A percentile compares a stretch with the other conserved stretches of the same genome.
Evolutionary conservation across 176 grass and related monocot genomes (phyloP).

Genomic region (Tuctoria greenei): DNA sequence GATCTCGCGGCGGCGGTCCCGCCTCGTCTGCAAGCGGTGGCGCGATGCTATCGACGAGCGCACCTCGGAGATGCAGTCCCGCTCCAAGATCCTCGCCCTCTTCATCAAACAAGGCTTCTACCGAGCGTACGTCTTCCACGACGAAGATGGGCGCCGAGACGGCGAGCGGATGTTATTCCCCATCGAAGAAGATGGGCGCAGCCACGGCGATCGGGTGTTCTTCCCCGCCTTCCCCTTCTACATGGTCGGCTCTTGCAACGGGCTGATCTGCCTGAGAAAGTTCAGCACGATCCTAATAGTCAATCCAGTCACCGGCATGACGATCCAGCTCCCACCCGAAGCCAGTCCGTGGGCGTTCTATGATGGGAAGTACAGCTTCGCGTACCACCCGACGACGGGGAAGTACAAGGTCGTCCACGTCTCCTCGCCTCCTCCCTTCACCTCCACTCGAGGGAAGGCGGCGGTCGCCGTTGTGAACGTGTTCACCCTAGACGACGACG

Average conservation of each 20-base stretch:
- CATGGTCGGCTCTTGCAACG: too few relatives aligned
- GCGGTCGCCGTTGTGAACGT: neutral
- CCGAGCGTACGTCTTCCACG: neutral
- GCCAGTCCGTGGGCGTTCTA: too few relatives aligned
- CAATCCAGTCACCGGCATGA: too few relatives aligned
- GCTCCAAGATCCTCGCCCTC: neutral
- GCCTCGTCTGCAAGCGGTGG: neutral
- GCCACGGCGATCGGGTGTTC: too few relatives aligned
- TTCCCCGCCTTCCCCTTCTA: too few relatives aligned
- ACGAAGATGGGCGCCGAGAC: too few relatives aligned
- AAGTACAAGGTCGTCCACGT: conserved; percentile 14
- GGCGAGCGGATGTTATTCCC: too few relatives aligned
- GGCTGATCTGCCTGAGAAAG: too few relatives aligned
- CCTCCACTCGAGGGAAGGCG: too few relatives aligned
- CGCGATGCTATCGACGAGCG: neutral
- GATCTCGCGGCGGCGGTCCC: neutral
- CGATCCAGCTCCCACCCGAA: too few relatives aligned
- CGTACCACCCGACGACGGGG: conserved; percentile 19
- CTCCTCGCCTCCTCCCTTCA: neutral
- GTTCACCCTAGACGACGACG: neutral
- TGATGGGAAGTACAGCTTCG: neutral
- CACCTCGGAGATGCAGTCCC: neutral
- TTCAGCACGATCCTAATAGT: too few relatives aligned
- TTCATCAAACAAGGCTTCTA: neutral
- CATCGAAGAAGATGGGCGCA: too few relatives aligned